A percentile compares a stretch with the other conserved stretches of the same genome.
Conservation (phyloP, 2,329 filamentous ascomycete species). For the Didymella segeticola region DNA sequence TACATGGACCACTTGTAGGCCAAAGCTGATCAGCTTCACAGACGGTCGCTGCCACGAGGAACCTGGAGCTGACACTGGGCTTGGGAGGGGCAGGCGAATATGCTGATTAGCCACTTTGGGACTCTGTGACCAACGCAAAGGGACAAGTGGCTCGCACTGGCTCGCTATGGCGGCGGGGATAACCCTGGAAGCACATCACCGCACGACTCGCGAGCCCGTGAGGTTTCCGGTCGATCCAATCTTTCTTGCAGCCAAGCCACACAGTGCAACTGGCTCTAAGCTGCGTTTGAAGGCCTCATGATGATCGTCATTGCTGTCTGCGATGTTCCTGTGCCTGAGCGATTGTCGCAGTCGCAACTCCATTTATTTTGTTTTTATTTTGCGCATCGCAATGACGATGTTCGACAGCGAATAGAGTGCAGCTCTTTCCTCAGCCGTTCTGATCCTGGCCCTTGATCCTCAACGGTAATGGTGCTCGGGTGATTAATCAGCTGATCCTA, state of each 20-base stretch:
- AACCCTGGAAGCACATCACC: conserved; percentile 16
- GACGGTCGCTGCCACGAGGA: conserved; percentile 9
- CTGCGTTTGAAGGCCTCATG: conserved; percentile 1
- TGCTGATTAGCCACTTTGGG: conserved; percentile 1
- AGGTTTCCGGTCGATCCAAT: conserved; percentile 21
- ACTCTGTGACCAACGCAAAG: not conserved
- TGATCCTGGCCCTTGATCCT: conserved; percentile 11
- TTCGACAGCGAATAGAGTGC: not conserved
- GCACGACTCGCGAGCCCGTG: conserved; percentile 10
- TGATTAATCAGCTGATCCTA: conserved; percentile 19
- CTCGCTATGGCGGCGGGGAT: conserved; percentile 3
- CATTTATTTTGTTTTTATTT: not conserved
- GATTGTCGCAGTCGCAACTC: not conserved
- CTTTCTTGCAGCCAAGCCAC: conserved; percentile 5
- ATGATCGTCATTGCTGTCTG: conserved; percentile 1
- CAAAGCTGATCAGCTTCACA: not conserved
- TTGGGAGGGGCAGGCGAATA: conserved; percentile 12
- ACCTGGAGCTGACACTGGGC: conserved; percentile 8
- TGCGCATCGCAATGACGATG: not conserved
- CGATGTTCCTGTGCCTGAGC: not conserved
- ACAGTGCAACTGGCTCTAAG: not conserved
- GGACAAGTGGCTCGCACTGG: conserved; percentile 2
- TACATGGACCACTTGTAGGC: not conserved
- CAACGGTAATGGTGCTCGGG: conserved; percentile 20
- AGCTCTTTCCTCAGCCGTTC: not conserved